Evolutionary conservation across 2,329 filamentous ascomycete species (phyloP).

Genomic region (Penicillium palitans): DNA sequence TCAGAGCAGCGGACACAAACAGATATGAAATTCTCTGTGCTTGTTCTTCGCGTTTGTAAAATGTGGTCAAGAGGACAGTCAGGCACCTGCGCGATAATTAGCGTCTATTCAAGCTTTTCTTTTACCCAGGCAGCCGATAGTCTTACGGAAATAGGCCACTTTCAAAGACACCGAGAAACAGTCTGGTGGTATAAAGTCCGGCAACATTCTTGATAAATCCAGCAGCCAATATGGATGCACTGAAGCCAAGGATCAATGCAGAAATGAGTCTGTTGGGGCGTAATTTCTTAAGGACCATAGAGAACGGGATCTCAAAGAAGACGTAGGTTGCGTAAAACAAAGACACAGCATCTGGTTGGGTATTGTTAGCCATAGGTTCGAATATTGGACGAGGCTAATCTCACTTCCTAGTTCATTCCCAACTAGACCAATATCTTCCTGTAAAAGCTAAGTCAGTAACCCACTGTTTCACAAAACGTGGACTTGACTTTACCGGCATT

Average conservation of each 20-base stretch:
- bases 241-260: constrained; percentile 38
- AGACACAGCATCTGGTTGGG: constrained; percentile 37
- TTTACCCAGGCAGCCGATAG: not conserved
- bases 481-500: constrained; percentile 12
- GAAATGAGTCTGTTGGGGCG: constrained; percentile 33
- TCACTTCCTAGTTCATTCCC: constrained; percentile 36
- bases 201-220: constrained; percentile 39
- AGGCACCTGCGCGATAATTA: constrained; percentile 14
- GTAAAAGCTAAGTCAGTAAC: not conserved
- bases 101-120: not conserved
- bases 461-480: not conserved
- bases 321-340: constrained; percentile 50
- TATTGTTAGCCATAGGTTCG: not conserved
- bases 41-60: constrained; percentile 26
- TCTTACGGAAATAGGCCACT: constrained; percentile 21
- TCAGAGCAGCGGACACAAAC: constrained; percentile 24
- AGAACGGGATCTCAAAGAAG: constrained; percentile 44
- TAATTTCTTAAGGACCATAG: constrained; percentile 43
- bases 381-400: constrained; percentile 23
- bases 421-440: constrained; percentile 36
- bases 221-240: constrained; percentile 40
- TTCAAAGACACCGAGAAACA: constrained; percentile 24
- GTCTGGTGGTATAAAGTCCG: constrained; percentile 30
- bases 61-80: constrained; percentile 25
- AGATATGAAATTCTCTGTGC: constrained; percentile 26